These are phyloP conservation scores for Syzygium aqueum DNA, from an alignment of 345 rosid species.

Conservation along the genomic window DNA sequence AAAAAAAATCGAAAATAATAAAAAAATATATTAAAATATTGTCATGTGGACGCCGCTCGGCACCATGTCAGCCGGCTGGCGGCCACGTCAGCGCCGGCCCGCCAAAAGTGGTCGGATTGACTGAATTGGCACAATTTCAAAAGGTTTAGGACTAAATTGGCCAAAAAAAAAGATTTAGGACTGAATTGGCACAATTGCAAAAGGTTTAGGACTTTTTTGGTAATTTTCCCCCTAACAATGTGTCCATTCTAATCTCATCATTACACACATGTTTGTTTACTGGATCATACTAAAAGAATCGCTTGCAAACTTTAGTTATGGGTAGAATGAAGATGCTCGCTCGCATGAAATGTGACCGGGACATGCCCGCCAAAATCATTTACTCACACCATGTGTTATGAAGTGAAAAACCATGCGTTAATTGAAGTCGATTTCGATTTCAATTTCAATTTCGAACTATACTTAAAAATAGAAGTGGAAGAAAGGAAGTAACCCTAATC, in stretches of 20 bases:
- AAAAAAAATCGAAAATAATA: too few species aligned
- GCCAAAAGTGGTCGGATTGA: too few species aligned
- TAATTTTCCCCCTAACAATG: neutral
- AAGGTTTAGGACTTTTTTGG: too few species aligned
- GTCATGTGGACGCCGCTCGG: too few species aligned
- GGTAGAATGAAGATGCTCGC: neutral
- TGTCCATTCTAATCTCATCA: neutral
- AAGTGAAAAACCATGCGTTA: neutral
- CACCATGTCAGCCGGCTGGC: too few species aligned
- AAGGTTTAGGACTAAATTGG: too few species aligned
- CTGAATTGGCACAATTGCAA: too few species aligned
- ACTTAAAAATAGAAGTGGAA: neutral
- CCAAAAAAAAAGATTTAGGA: too few species aligned
- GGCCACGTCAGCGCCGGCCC: too few species aligned
- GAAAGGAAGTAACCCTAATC: neutral
- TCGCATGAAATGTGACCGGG: accelerated
- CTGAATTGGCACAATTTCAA: too few species aligned
- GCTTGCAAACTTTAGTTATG: neutral
- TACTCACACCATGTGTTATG: neutral
- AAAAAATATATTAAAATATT: too few species aligned
- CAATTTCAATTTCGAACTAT: neutral
- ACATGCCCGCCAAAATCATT: neutral
- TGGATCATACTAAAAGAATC: neutral
- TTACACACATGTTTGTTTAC: neutral
- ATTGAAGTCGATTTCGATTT: neutral